These are phyloP conservation scores for Mycocentrospora acerina DNA, from an alignment of 2,329 filamentous ascomycete genomes.

Conservation along the genomic window DNA sequence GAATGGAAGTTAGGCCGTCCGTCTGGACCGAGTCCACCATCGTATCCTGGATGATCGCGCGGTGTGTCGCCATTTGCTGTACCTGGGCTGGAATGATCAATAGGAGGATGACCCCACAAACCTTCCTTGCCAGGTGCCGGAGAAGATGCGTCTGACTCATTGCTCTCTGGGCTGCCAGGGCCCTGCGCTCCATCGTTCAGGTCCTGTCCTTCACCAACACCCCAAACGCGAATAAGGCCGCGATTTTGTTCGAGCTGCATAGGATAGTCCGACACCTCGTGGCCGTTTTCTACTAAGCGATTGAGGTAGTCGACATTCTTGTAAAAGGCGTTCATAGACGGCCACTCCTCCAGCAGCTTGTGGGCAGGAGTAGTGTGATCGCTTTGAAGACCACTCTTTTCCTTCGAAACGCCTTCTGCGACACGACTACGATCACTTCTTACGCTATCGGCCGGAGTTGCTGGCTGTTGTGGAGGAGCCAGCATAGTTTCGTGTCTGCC, in stretches of 20 bases:
- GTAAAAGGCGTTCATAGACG: conserved; percentile 54
- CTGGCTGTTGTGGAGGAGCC: conserved; percentile 27
- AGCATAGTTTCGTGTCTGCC: conserved; percentile 34
- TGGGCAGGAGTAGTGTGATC: conserved; percentile 92
- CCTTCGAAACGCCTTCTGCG: conserved; percentile 17
- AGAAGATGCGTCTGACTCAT: conserved; percentile 42
- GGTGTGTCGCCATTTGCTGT: conserved; percentile 21
- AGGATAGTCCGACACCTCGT: conserved; percentile 62
- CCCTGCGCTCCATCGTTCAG: conserved; percentile 51
- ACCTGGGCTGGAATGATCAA: conserved; percentile 40
- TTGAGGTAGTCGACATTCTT: conserved; percentile 48
- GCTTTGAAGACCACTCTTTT: conserved; percentile 61
- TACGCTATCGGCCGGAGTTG: conserved; percentile 38
- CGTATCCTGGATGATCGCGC: conserved; percentile 38
- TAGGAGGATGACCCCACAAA: conserved; percentile 53
- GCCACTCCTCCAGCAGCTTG: conserved; percentile 70
- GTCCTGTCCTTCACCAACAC: conserved; percentile 73
- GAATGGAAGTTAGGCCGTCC: conserved; percentile 57
- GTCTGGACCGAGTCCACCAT: conserved; percentile 55
- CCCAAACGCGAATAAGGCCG: conserved; percentile 73
- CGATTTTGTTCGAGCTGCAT: conserved; percentile 73
- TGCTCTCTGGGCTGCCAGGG: conserved; percentile 36
- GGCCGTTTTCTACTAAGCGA: conserved; percentile 72
- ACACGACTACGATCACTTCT: conserved; percentile 26
- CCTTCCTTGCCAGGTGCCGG: conserved; percentile 48